Conservation (phyloP, 108 stramenopile species). For the Skeletonema menzelii region DNA sequence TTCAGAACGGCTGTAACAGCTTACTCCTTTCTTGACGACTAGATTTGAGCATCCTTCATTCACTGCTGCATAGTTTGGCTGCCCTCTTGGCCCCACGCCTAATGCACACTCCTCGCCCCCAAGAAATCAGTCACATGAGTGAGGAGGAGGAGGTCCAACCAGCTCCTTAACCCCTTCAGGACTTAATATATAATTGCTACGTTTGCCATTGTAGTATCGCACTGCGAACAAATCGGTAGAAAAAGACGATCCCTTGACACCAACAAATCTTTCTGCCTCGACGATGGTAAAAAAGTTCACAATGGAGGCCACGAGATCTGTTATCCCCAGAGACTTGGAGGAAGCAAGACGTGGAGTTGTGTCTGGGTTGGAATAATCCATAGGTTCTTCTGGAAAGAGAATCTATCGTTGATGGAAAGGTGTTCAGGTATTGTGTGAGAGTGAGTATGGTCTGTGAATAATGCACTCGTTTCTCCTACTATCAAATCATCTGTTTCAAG, state of each 20-base stretch:
- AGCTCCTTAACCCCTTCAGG: conserved; percentile 29
- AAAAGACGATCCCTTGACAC: conserved; percentile 59
- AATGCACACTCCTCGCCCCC: too few relatives aligned
- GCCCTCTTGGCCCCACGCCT: too few relatives aligned
- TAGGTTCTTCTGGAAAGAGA: neutral
- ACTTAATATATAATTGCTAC: conserved; percentile 18
- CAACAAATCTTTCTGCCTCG: conserved; percentile 59
- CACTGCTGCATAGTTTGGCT: too few relatives aligned
- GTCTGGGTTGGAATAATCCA: neutral
- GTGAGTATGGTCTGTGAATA: neutral
- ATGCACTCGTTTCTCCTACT: too few relatives aligned
- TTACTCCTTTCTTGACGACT: too few relatives aligned
- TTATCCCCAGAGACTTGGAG: conserved; percentile 20
- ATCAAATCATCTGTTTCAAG: conserved; percentile 2
- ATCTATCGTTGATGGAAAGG: neutral
- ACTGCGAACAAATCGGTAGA: conserved; percentile 72
- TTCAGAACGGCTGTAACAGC: neutral
- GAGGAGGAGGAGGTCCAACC: conserved; percentile 21
- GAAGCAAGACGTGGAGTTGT: neutral
- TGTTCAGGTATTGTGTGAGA: neutral
- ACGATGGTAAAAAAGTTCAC: conserved; percentile 72
- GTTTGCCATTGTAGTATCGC: conserved; percentile 50
- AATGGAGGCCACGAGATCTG: conserved; percentile 55
- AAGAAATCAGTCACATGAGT: neutral
- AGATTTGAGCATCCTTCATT: too few relatives aligned